Conservation (phyloP, 441 rosid species). For the Arabidopsis hybrid region DNA sequence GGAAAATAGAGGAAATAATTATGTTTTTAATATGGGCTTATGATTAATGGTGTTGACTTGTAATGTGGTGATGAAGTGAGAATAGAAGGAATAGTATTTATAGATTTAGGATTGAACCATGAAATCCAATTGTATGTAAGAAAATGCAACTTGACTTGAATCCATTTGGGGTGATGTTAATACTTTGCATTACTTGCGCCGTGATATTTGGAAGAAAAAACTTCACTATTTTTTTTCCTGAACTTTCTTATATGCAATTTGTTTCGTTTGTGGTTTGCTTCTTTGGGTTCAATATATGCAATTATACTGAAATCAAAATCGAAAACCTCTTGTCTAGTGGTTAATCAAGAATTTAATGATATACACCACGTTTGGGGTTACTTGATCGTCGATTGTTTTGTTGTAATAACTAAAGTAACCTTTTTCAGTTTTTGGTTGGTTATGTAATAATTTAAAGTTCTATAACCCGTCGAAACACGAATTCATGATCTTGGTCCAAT, state of each 20-base stretch:
- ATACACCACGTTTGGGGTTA: not conserved
- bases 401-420: not conserved
- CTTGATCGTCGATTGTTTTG: not conserved
- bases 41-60: slow-evolving; percentile 3
- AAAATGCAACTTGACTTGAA: slow-evolving; percentile 41
- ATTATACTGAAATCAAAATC: not conserved
- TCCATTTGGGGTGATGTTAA: slow-evolving; percentile 25
- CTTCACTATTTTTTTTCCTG: not conserved
- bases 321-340: not conserved
- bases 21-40: not conserved
- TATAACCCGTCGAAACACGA: not conserved
- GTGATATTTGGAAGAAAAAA: slow-evolving; percentile 33
- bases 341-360: not conserved
- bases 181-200: slow-evolving; percentile 45
- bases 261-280: not conserved
- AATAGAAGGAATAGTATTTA: slow-evolving; percentile 34
- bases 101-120: slow-evolving; percentile 30
- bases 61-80: slow-evolving; percentile 30
- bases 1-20: slow-evolving; percentile 5
- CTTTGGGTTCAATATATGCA: not conserved
- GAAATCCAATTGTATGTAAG: slow-evolving; percentile 21
- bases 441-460: not conserved
- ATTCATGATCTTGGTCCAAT: not conserved
- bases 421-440: not conserved
- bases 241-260: not conserved